Conservation (phyloP, 1,284 basidiomycete species). For the Vanrija pseudolonga region DNA sequence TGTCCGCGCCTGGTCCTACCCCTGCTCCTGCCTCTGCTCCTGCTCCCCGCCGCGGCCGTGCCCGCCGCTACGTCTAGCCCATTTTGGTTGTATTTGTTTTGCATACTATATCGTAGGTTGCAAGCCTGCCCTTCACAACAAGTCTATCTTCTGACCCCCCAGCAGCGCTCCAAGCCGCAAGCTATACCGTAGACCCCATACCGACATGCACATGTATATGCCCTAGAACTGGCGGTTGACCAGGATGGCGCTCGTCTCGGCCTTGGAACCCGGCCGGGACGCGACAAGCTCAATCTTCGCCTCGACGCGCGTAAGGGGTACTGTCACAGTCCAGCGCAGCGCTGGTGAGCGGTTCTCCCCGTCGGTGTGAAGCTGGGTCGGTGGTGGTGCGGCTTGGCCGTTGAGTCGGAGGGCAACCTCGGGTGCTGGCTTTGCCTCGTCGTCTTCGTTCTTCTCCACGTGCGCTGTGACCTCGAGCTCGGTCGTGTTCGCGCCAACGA, state of each 20-base stretch:
- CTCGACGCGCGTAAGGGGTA: conserved; percentile 28
- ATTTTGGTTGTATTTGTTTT: no score
- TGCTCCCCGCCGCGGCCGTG: no score
- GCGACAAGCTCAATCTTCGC: conserved; percentile 40
- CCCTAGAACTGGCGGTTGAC: conserved; percentile 32
- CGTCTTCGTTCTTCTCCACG: conserved; percentile 3
- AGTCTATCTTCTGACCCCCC: no score
- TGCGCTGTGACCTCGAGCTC: conserved; percentile 43
- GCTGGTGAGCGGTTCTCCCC: conserved; percentile 20
- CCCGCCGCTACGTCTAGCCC: neutral
- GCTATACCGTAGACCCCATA: neutral
- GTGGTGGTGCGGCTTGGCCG: conserved; percentile 14
- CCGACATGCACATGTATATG: neutral
- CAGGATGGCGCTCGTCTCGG: conserved; percentile 38
- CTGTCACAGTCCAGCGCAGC: conserved; percentile 33
- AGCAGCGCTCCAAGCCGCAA: no score
- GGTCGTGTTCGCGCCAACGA: conserved; percentile 29
- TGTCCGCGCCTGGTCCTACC: no score
- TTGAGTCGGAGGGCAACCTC: conserved; percentile 35
- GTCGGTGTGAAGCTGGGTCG: conserved; percentile 7
- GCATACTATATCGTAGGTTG: no score
- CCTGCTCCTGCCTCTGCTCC: no score
- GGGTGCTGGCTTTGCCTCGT: conserved; percentile 10
- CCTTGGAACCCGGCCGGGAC: conserved; percentile 25
- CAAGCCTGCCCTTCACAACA: no score